phyloP scores from a whole-genome alignment of 1,139 yeast species.

The Yamadazyma jaroonii region DNA sequence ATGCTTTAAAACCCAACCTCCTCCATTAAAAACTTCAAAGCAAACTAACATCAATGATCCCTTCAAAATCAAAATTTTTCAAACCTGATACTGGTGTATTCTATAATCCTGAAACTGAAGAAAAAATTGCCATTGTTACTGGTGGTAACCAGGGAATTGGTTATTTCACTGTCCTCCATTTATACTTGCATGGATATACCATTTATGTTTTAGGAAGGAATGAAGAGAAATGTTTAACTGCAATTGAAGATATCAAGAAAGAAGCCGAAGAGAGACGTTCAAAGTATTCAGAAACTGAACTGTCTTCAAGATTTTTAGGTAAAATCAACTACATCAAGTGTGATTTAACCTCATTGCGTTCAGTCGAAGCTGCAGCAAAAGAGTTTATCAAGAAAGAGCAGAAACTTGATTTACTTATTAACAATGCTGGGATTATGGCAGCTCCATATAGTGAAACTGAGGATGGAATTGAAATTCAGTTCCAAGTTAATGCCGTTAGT shows the following conservation, averaged over 20 bases:
- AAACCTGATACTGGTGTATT: constrained; percentile 31
- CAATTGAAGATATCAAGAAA: constrained; percentile 32
- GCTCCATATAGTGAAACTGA: constrained; percentile 33
- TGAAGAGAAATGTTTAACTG: constrained; percentile 30
- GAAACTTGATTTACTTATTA: constrained; percentile 32
- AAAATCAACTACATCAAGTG: constrained; percentile 25
- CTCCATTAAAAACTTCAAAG: no score
- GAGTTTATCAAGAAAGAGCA: constrained; percentile 23
- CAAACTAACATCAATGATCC: background rate
- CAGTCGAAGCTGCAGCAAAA: constrained; percentile 30
- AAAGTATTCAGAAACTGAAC: constrained; percentile 16
- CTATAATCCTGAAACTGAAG: constrained; percentile 29
- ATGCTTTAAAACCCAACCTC: no score
- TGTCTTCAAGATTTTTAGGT: constrained; percentile 20
- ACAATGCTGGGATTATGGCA: constrained; percentile 45
- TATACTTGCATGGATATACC: constrained; percentile 41
- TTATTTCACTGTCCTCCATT: constrained; percentile 38
- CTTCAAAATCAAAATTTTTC: constrained; percentile 6
- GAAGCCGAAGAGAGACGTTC: constrained; percentile 19
- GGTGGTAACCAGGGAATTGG: constrained; percentile 50
- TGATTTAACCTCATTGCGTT: constrained; percentile 32
- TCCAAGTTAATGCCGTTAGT: constrained; percentile 38
- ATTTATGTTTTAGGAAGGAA: constrained; percentile 44
- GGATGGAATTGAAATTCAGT: constrained; percentile 41
- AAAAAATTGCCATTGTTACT: constrained; percentile 41